Base-by-base conservation (phyloP, 116 monocot species). In the Phalaenopsis hybrid region DNA sequence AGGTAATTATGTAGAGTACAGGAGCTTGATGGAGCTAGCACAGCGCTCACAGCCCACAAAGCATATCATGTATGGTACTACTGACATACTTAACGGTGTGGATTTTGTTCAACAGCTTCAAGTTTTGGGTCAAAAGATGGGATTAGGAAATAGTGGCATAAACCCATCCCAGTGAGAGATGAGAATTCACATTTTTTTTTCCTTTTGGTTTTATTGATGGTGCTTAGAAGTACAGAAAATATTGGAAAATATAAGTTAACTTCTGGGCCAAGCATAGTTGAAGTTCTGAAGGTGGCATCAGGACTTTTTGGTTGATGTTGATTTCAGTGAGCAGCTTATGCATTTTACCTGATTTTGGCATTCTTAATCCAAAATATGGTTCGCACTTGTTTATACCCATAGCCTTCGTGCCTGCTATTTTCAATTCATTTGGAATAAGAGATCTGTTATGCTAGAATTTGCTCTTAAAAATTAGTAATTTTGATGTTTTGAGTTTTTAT, bases 1-100 rank as follows among this genome's bases (percentile, higher is more conserved):
- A 58, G 96, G 96, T 44, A 96, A 96, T 83, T 96, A 94, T 83
- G 81, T 96, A 17, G 96, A 96, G 57, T 94, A 92, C 68, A 94
- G 89, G 87, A 94, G 96, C 85, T 85, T 96, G 83, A 87, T 89
- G 88, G 96, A 92, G 87, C 67, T 96, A 70, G 88, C 81, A 20
- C 90, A 94, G 33, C 89, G 89, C 10, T 86, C 86, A 17, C 92
- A 94, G 51, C 91, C 89, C 12, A 58, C 58, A 49, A 96, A 94
- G 77, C 91, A 94, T 91, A 87, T 96, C 28, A 88, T 96, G 50
- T 96, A 94, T 85, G 96, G 96, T n/a, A 87, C 92, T 43, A 94
- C 96, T 10, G 96, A 94, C 50, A 75, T 96, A 78, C 94, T 96
- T 12, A 92, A 85, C 73, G 94, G 94, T 16, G 80, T 65, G 63